phyloP scores from a whole-genome alignment of 2,329 filamentous ascomycete species.

The Trichoderma koningii region DNA sequence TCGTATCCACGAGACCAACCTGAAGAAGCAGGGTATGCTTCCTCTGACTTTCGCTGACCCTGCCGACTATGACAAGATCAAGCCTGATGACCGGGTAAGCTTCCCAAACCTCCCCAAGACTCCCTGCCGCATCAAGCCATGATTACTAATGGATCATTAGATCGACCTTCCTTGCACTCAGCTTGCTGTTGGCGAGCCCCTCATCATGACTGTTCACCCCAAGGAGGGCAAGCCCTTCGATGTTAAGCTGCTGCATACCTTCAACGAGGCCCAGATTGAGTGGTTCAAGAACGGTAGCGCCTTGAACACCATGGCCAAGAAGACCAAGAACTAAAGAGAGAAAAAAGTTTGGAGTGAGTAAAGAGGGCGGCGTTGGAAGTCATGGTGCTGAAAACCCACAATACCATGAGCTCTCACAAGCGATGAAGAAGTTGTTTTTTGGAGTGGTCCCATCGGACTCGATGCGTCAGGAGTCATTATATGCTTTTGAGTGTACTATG shows the following conservation, averaged over 20 bases:
- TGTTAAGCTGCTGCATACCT: conserved; percentile 86
- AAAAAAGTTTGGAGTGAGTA: neutral
- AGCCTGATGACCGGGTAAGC: conserved; percentile 77
- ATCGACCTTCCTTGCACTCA: conserved; percentile 86
- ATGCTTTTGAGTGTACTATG: conserved; percentile 9
- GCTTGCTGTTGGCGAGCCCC: conserved; percentile 86
- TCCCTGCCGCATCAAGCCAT: neutral
- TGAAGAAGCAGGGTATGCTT: conserved; percentile 99
- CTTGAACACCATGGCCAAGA: conserved; percentile 97
- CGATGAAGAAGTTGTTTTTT: neutral
- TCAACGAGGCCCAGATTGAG: conserved; percentile 96
- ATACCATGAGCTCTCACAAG: neutral
- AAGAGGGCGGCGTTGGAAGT: neutral
- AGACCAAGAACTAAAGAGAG: conserved; percentile 39
- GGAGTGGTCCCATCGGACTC: neutral
- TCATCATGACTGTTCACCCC: conserved; percentile 90
- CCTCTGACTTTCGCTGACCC: conserved; percentile 93
- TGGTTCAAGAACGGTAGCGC: conserved; percentile 99
- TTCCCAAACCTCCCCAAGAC: conserved; percentile 15
- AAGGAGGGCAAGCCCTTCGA: conserved; percentile 82
- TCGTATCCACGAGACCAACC: conserved; percentile 99
- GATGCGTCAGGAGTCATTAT: conserved; percentile 14
- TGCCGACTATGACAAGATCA: conserved; percentile 96
- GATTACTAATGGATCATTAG: conserved; percentile 36
- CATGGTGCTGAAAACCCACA: neutral